Evolutionary conservation across 2,329 filamentous ascomycete genomes (phyloP), one percentile per base, ranked within the genome.

Genomic region (Bimuria novae-zelandiae): DNA sequence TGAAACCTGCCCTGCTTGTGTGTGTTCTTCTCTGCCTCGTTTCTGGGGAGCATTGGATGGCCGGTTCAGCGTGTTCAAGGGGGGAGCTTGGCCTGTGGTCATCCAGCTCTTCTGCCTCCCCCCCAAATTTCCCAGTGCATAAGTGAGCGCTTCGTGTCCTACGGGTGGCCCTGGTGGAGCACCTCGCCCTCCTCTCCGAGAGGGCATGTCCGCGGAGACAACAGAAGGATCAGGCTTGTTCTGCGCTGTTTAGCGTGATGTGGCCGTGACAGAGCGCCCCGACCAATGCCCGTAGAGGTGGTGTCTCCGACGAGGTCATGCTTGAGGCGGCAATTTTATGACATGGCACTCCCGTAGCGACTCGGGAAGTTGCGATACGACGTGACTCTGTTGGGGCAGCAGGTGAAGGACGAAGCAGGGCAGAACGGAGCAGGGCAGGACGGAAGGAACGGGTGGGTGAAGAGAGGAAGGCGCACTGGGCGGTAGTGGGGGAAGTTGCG

Each of bases 21-120:
- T 33, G 43, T 59, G 30, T 22, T 30, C 21, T 19, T 17, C 32
- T 25, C 56, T 52, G 17, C 54, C 53, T 43, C 53, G 57, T 21
- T 52, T 50, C 29, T 47, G 41, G 35, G 52, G 44, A 1, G 29
- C 39, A 35, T 41, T 17, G 12, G 45, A 22, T 29, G 55, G 21
- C 14, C 8, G 40, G 12, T 30, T 8, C 4, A 19, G 21, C 21
- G 17, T 33, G 11, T 10, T 4, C 14, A 16, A 14, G 29, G 23
- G 14, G n/a, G 8, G 33, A 14, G 22, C 22, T 16, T 10, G 23
- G 14, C n/a, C 39, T 29, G 44, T 7, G 23, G 22, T 52, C 69
- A 73, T 72, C 70, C 70, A 74, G 35, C 63, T 59, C 59, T 69
- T 73, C 23, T 61, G 63, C 29, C 49, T 56, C 1, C 64, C 67